phyloP scores from a whole-genome alignment of 225 moss, liverwort and hornwort species.

The Sphagnum tenellum region DNA sequence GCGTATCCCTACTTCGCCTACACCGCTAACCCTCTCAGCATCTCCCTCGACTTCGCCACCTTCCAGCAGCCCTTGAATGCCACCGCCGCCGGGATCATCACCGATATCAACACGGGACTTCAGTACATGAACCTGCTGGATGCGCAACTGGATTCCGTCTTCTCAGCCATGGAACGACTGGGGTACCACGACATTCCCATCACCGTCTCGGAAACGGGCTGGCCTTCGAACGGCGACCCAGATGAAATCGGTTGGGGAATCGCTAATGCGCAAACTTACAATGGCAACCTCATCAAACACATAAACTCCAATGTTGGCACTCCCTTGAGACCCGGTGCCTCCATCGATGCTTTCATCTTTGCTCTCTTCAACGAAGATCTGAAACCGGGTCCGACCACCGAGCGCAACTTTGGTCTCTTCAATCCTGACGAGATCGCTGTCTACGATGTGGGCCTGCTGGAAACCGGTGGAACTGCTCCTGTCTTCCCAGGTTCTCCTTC shows the following conservation, averaged over 20 bases:
- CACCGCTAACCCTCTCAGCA: conserved; percentile 15
- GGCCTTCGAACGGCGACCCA: conserved; percentile 40
- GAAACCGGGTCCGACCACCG: conserved; percentile 22
- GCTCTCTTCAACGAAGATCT: conserved; percentile 43
- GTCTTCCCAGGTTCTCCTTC: conserved; percentile 1
- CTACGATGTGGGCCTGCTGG: conserved; percentile 24
- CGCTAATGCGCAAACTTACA: conserved; percentile 33
- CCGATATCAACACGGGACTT: conserved; percentile 22
- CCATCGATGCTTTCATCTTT: conserved; percentile 29
- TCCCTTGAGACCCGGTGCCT: conserved; percentile 13
- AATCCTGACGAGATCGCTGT: conserved; percentile 15
- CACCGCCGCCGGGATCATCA: not conserved
- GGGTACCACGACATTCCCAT: conserved; percentile 18
- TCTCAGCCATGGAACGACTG: conserved; percentile 16
- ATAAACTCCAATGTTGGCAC: conserved; percentile 22
- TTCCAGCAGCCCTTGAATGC: conserved; percentile 15
- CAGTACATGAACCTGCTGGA: conserved; percentile 38
- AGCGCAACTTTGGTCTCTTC: conserved; percentile 45
- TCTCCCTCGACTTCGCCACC: conserved; percentile 30
- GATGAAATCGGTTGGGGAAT: conserved; percentile 31
- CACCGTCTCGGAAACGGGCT: conserved; percentile 37
- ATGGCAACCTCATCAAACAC: conserved; percentile 25
- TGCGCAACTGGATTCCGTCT: conserved; percentile 32
- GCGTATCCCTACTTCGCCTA: conserved; percentile 39
- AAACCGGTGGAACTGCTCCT: conserved; percentile 2